A percentile compares a stretch with the other conserved stretches of the same genome.
These are phyloP conservation scores for Austroboletus niveus DNA, from an alignment of 1,284 basidiomycete species.

Conservation along the genomic window DNA sequence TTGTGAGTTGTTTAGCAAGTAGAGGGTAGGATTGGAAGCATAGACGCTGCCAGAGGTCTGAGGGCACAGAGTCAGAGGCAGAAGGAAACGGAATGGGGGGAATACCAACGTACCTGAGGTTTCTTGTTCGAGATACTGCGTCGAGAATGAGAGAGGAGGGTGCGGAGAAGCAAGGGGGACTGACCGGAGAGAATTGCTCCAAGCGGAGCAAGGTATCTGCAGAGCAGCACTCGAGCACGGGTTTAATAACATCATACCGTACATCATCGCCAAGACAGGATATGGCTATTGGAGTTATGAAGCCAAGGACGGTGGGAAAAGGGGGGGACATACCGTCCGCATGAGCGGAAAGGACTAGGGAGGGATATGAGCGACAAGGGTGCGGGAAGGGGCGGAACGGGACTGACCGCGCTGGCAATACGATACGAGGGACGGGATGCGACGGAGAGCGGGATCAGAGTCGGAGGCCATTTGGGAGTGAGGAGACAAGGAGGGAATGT, in stretches of 20 bases:
- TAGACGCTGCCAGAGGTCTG: conserved; percentile 69
- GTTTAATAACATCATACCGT: conserved; percentile 60
- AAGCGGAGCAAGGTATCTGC: conserved; percentile 65
- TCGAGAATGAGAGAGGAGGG: conserved; percentile 14
- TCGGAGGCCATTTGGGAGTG: conserved; percentile 27
- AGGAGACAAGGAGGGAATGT: not conserved
- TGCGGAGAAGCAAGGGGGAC: conserved; percentile 27
- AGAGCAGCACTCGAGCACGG: conserved; percentile 68
- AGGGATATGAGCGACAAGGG: not conserved
- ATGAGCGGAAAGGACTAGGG: conserved; percentile 50
- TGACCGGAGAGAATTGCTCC: conserved; percentile 67
- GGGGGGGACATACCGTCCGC: conserved; percentile 47
- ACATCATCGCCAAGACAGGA: conserved; percentile 56
- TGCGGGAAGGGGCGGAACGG: not conserved
- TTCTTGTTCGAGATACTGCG: conserved; percentile 54
- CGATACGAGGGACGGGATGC: conserved; percentile 46
- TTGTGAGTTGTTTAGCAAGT: conserved; percentile 39
- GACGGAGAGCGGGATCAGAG: conserved; percentile 31
- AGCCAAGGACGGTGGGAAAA: not conserved
- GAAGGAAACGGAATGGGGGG: not conserved
- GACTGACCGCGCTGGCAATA: conserved; percentile 43
- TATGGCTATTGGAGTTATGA: conserved; percentile 43
- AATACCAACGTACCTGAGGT: conserved; percentile 51
- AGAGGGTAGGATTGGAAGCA: conserved; percentile 60
- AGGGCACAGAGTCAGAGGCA: conserved; percentile 10